Evolutionary conservation across 2,329 filamentous ascomycete species (phyloP).

Genomic region (Arthroderma sp.): DNA sequence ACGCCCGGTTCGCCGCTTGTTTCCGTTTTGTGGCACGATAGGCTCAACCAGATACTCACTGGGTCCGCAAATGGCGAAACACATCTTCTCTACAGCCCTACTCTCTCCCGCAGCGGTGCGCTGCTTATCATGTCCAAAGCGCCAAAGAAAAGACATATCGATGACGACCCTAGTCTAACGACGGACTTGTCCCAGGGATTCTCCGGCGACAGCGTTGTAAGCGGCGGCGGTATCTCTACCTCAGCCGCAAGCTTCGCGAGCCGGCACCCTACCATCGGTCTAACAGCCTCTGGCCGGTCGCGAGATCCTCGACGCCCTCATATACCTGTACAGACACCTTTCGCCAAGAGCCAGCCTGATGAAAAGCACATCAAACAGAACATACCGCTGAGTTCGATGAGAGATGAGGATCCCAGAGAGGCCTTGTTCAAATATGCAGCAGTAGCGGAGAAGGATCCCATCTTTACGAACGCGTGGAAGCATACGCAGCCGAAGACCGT

Average conservation of each 20-base stretch:
- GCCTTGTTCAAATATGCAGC: conserved; percentile 91
- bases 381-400: conserved; percentile 81
- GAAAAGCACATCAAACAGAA: conserved; percentile 77
- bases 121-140: conserved; percentile 83
- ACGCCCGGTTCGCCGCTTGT: conserved; percentile 74
- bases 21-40: conserved; percentile 79
- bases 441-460: conserved; percentile 77
- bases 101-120: conserved; percentile 67
- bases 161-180: conserved; percentile 78
- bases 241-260: conserved; percentile 45
- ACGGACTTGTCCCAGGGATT: conserved; percentile 71
- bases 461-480: conserved; percentile 91
- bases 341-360: conserved; percentile 80
- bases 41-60: conserved; percentile 90
- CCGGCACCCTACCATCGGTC: conserved; percentile 55
- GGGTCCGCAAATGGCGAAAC: conserved; percentile 84
- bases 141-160: conserved; percentile 87
- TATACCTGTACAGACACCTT: conserved; percentile 71
- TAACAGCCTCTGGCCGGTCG: conserved; percentile 64
- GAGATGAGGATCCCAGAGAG: conserved; percentile 91
- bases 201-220: conserved; percentile 69
- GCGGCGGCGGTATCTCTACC: conserved; percentile 59
- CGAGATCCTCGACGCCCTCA: conserved; percentile 75
- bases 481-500: conserved; percentile 84
- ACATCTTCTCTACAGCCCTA: conserved; percentile 80